Percentiles rank a stretch among this genome's conserved stretches.
phyloP scores from a whole-genome alignment of 2,329 filamentous ascomycete genomes.

The Fusarium sp. region DNA sequence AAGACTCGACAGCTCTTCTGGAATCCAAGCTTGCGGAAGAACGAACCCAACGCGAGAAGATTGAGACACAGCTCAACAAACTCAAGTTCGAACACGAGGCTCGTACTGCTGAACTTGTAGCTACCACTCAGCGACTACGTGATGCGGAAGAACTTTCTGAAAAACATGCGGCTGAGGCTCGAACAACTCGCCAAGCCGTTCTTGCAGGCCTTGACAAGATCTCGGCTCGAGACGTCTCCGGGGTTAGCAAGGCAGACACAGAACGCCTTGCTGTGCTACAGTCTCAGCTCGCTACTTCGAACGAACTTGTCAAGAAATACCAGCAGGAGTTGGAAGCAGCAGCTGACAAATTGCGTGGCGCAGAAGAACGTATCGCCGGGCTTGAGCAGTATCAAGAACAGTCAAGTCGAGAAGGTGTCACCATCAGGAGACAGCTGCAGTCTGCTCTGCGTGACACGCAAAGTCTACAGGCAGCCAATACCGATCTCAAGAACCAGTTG shows the following conservation, averaged over 20 bases:
- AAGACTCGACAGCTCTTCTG: slow-evolving; percentile 79
- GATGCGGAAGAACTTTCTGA: slow-evolving; percentile 92
- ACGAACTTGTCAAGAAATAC: slow-evolving; percentile 85
- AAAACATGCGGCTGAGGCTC: slow-evolving; percentile 87
- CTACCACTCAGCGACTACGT: slow-evolving; percentile 77
- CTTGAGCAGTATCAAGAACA: slow-evolving; percentile 98
- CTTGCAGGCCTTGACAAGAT: slow-evolving; percentile 85
- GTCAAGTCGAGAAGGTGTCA: slow-evolving; percentile 90
- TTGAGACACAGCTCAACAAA: slow-evolving; percentile 81
- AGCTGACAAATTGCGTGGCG: slow-evolving; percentile 88
- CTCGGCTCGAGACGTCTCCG: slow-evolving; percentile 64
- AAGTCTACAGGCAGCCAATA: slow-evolving; percentile 81
- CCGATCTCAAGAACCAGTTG: slow-evolving; percentile 84
- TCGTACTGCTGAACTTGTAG: slow-evolving; percentile 81
- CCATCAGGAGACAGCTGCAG: slow-evolving; percentile 91
- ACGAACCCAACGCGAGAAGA: slow-evolving; percentile 76
- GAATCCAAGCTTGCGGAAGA: slow-evolving; percentile 90
- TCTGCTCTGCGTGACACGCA: slow-evolving; percentile 86
- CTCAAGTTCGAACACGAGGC: slow-evolving; percentile 88
- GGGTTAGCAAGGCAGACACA: slow-evolving; percentile 63
- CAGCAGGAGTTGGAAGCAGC: slow-evolving; percentile 89
- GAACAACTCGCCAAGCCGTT: slow-evolving; percentile 85
- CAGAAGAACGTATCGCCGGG: slow-evolving; percentile 96
- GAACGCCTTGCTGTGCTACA: slow-evolving; percentile 82
- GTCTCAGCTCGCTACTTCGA: slow-evolving; percentile 82